Evolutionary conservation across 345 rosid species (phyloP).

Genomic region (Microcos paniculata): DNA sequence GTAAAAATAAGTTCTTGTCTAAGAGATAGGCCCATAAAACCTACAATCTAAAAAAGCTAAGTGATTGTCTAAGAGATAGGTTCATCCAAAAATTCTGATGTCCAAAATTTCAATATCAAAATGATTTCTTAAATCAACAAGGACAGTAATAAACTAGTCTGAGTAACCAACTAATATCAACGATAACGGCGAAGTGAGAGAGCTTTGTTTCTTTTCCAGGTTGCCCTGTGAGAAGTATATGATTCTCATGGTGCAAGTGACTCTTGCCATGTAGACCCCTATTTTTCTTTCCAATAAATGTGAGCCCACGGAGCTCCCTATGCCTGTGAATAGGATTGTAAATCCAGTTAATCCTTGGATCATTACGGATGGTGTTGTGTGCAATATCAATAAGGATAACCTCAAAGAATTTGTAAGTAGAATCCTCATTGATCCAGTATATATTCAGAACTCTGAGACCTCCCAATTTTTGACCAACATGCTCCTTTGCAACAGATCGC

Average conservation of each 20-base stretch:
- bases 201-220: slow-evolving; percentile 95
- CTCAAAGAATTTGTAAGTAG: slow-evolving; percentile 94
- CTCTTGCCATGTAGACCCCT: slow-evolving; percentile 94
- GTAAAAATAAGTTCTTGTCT: too few relatives aligned
- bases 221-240: slow-evolving; percentile 94
- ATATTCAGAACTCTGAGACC: slow-evolving; percentile 91
- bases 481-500: slow-evolving; percentile 98
- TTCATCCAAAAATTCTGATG: slow-evolving; percentile 14
- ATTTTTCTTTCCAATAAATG: slow-evolving; percentile 93
- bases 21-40: too few relatives aligned
- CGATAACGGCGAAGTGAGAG: slow-evolving; percentile 90
- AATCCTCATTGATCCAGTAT: slow-evolving; percentile 98
- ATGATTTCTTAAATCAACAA: neutral
- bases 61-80: too few relatives aligned
- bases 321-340: slow-evolving; percentile 97
- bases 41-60: too few relatives aligned
- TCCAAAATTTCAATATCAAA: slow-evolving; percentile 4
- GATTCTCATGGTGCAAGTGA: slow-evolving; percentile 78
- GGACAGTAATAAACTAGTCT: neutral
- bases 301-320: slow-evolving; percentile 94
- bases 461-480: slow-evolving; percentile 88
- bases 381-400: slow-evolving; percentile 83
- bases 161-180: slow-evolving; percentile 26
- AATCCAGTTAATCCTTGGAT: slow-evolving; percentile 93
- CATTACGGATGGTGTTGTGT: slow-evolving; percentile 78